Conservation (phyloP, 2,329 filamentous ascomycete genomes). For the Colletotrichum cordylinicola region DNA sequence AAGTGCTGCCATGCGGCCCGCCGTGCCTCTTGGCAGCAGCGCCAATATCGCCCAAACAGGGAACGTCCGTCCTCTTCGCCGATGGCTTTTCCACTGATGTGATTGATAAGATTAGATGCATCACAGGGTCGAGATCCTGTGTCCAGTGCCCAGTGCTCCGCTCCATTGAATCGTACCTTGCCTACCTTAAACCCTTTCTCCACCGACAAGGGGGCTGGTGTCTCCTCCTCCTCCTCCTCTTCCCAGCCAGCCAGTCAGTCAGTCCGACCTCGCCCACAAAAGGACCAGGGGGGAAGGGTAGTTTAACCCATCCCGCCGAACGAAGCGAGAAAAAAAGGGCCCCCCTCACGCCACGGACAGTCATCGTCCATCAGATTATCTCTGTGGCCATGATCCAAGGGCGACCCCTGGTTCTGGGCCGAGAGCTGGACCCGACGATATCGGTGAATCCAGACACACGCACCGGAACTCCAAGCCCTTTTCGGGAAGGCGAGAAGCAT, state of each 20-base stretch:
- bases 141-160: background rate
- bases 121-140: background rate
- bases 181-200: background rate
- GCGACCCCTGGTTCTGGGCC: background rate
- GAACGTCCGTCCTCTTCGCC: background rate
- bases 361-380: background rate
- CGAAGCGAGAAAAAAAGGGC: background rate
- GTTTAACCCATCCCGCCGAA: background rate
- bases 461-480: slow-evolving; percentile 2
- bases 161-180: background rate
- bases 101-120: slow-evolving; percentile 23
- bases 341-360: slow-evolving; percentile 14
- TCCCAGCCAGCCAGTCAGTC: background rate
- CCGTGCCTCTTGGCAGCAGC: slow-evolving; percentile 7
- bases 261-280: slow-evolving; percentile 3
- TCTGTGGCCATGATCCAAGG: background rate
- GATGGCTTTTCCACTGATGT: slow-evolving; percentile 9
- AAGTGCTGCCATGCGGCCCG: background rate
- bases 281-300: background rate
- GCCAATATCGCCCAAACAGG: background rate
- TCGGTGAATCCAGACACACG: slow-evolving; percentile 1
- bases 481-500: slow-evolving; percentile 2
- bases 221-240: background rate
- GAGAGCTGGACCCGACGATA: background rate
- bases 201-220: background rate